Percentiles rank a stretch among this genome's conserved stretches.
Evolutionary conservation across 257 asterid species (phyloP).

Genomic region (Craterostigma plantagineum): DNA sequence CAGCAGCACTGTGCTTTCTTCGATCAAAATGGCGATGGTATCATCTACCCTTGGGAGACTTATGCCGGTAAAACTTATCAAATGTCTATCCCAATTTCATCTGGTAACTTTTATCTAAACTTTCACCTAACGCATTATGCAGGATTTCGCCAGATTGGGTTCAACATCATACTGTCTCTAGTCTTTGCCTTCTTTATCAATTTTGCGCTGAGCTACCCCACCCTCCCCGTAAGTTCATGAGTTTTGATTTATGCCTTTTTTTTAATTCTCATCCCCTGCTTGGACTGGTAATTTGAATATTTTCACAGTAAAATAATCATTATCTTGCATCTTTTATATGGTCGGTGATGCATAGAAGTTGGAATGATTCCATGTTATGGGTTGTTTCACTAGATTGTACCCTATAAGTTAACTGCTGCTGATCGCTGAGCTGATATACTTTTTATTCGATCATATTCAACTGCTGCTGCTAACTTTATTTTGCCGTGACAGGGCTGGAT

Average conservation of each 20-base stretch:
- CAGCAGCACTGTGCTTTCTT: conserved; percentile 82
- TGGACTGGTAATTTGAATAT: background rate
- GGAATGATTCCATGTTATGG: too few relatives aligned
- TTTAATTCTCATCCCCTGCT: too few relatives aligned
- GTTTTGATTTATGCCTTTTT: too few relatives aligned
- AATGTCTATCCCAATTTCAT: too few relatives aligned
- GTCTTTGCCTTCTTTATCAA: conserved; percentile 31
- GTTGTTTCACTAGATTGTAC: too few relatives aligned
- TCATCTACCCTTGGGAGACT: conserved; percentile 71
- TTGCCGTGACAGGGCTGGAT: conserved; percentile 40
- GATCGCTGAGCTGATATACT: too few relatives aligned
- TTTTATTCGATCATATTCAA: background rate
- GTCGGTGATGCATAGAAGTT: too few relatives aligned
- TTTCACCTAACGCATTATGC: background rate
- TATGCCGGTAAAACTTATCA: conserved; percentile 11
- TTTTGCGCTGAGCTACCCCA: conserved; percentile 39
- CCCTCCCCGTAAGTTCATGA: conserved; percentile 52
- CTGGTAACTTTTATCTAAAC: too few relatives aligned
- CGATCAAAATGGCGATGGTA: conserved; percentile 64
- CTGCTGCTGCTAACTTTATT: background rate
- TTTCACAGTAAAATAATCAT: background rate
- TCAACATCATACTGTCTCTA: conserved; percentile 43
- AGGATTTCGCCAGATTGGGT: conserved; percentile 63
- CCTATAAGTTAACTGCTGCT: too few relatives aligned
- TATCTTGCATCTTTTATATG: too few relatives aligned